Evolutionary conservation across 1,284 basidiomycete species (phyloP), one percentile per base, ranked within the genome.

Genomic region (Meira nashicola): DNA sequence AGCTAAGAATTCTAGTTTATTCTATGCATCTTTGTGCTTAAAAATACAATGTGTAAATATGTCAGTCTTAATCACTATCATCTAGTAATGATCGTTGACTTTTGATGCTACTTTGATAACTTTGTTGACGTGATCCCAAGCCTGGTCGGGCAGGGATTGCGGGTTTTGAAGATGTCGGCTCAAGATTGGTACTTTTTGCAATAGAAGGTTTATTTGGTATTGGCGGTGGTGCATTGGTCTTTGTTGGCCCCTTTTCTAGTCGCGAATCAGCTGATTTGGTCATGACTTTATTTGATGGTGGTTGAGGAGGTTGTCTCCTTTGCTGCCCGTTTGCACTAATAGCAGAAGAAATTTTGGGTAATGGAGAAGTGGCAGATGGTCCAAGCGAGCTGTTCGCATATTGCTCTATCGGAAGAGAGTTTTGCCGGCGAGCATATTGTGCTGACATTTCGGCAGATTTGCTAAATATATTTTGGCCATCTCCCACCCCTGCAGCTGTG

Each of bases 1-100:
- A n/a, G n/a, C n/a, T n/a, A n/a, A n/a, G n/a, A n/a, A n/a, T n/a
- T n/a, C n/a, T n/a, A 43, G 14, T 15, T 5, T 11, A 15, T 43
- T 43, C 40, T 43, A 15, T 43, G 15, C 19, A 15, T 43, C 4
- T 11, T 19, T 43, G 40, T 43, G 19, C n/a, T 10, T 19, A 15
- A 19, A 19, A 43, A 10, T 15, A 43, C 40, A 43, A 15, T 15
- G 40, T 43, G 40, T 43, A 6, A 43, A 15, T 19, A 40, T 40
- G 53, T 38, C 19, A n/a, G 49, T 38, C 17, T 19, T 63, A 63
- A 21, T 64, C 65, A 52, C 67, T 67, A 43, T 65, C 63, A 17
- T 69, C 65, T 17, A 69, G 19, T 43, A 67, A 33, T 33, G 60
- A 65, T 61, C 62, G 63, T 37, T 51, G 54, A 17, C 66, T 67